phyloP scores from a whole-genome alignment of 1,284 basidiomycete genomes.

The Naganishia liquefaciens region DNA sequence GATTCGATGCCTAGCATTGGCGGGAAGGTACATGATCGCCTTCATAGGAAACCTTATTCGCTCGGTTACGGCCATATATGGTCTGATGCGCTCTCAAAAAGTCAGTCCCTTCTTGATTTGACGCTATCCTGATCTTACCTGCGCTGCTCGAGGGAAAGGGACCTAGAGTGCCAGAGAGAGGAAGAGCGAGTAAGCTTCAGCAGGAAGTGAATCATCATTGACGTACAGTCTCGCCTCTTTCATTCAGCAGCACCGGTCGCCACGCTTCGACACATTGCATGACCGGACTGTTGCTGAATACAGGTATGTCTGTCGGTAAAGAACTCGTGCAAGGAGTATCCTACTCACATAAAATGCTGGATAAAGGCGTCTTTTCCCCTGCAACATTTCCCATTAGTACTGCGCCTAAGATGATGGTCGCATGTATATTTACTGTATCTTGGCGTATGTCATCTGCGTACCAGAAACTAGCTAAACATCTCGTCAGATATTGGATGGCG shows the following conservation, averaged over 20 bases:
- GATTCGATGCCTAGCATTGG: no score
- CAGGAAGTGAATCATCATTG: no score
- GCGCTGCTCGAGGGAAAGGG: slow-evolving; percentile 10
- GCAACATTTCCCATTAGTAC: neutral
- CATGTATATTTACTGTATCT: slow-evolving; percentile 48
- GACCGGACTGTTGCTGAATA: slow-evolving; percentile 48
- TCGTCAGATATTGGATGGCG: neutral
- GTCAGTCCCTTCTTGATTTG: neutral
- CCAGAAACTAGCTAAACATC: neutral
- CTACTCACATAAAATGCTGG: slow-evolving; percentile 49
- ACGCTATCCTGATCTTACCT: neutral
- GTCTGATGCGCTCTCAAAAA: neutral
- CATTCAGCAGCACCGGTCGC: slow-evolving; percentile 42
- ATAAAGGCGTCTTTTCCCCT: slow-evolving; percentile 51
- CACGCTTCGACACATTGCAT: slow-evolving; percentile 50
- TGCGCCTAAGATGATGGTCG: neutral
- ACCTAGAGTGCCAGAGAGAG: neutral
- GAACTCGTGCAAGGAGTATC: neutral
- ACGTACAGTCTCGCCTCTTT: slow-evolving; percentile 21
- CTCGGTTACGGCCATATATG: slow-evolving; percentile 4
- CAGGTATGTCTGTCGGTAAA: slow-evolving; percentile 5
- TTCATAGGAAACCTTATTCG: neutral
- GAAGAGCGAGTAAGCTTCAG: neutral
- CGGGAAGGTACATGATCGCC: no score
- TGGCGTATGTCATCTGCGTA: slow-evolving; percentile 50